phyloP scores from a whole-genome alignment of 2,329 filamentous ascomycete species.

The Stagonosporopsis cucurbitacearum region DNA sequence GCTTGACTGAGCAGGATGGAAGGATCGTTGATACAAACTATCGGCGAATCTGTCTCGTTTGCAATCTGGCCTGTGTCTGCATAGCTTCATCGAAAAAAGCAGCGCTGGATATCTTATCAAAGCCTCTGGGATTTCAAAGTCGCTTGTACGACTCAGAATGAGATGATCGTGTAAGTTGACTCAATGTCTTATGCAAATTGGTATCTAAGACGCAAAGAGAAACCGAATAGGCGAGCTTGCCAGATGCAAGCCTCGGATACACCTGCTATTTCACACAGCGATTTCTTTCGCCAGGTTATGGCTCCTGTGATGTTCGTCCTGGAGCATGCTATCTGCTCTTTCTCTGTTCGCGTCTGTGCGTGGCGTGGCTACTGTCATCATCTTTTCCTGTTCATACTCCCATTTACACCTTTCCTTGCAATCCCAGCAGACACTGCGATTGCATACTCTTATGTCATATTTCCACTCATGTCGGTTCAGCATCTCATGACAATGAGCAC shows the following conservation, averaged over 20 bases:
- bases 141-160: neutral
- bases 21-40: neutral
- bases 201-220: slow-evolving; percentile 11
- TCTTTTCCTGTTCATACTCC: slow-evolving; percentile 35
- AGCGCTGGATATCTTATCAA: too few relatives aligned
- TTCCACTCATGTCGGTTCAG: slow-evolving; percentile 44
- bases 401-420: slow-evolving; percentile 44
- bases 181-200: slow-evolving; percentile 7
- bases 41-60: too few relatives aligned
- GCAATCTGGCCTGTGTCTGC: too few relatives aligned
- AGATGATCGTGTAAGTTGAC: neutral
- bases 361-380: slow-evolving; percentile 2
- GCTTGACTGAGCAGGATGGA: slow-evolving; percentile 28
- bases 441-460: slow-evolving; percentile 44
- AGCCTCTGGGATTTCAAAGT: too few relatives aligned
- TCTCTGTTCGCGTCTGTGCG: slow-evolving; percentile 30
- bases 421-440: slow-evolving; percentile 43
- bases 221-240: neutral
- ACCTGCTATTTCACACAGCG: slow-evolving; percentile 18
- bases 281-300: neutral
- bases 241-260: neutral
- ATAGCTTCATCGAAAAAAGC: too few relatives aligned
- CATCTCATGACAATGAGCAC: slow-evolving; percentile 44
- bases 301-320: slow-evolving; percentile 25
- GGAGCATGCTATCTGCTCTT: slow-evolving; percentile 42